Base-by-base conservation (phyloP, 768 basidiomycete genomes). In the Amanita brunnescens region DNA sequence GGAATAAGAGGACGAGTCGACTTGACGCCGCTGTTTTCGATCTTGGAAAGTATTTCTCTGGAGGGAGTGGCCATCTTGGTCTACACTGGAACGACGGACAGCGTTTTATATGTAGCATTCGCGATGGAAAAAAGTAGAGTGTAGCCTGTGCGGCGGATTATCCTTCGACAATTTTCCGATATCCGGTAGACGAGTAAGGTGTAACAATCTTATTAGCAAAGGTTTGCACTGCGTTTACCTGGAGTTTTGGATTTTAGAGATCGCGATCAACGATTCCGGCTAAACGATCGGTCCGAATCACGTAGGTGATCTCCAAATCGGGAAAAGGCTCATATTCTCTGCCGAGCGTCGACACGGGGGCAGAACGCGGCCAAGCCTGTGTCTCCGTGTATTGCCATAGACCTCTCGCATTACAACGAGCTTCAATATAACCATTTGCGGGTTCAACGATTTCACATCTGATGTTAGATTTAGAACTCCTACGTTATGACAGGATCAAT, bases 401-500 rank as follows among this genome's bases (percentile, higher is more conserved):
- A 96, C 69, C 89, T 96, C 65, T 92, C 91, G 58, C 76, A 79
- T 57, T 83, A 96, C 71, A 95, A 86, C n/a, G n/a, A n/a, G n/a
- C n/a, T n/a, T n/a, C n/a, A n/a, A n/a, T n/a, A n/a, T n/a, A n/a
- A n/a, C n/a, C n/a, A n/a, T n/a, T n/a, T n/a, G n/a, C n/a, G n/a
- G n/a, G n/a, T n/a, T n/a, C n/a, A n/a, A n/a, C n/a, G n/a, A n/a
- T n/a, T n/a, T n/a, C n/a, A n/a, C n/a, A n/a, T n/a, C n/a, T n/a
- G n/a, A n/a, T n/a, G n/a, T n/a, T n/a, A n/a, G n/a, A n/a, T n/a
- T n/a, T n/a, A n/a, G n/a, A n/a, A n/a, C n/a, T n/a, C n/a, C n/a
- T n/a, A n/a, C n/a, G n/a, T n/a, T n/a, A n/a, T n/a, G n/a, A n/a
- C n/a, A n/a, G n/a, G n/a, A n/a, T n/a, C n/a, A n/a, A n/a, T n/a